Evolutionary conservation across 495 filamentous ascomycete genomes (phyloP).

Genomic region (Penicillium macrosclerotiorum): DNA sequence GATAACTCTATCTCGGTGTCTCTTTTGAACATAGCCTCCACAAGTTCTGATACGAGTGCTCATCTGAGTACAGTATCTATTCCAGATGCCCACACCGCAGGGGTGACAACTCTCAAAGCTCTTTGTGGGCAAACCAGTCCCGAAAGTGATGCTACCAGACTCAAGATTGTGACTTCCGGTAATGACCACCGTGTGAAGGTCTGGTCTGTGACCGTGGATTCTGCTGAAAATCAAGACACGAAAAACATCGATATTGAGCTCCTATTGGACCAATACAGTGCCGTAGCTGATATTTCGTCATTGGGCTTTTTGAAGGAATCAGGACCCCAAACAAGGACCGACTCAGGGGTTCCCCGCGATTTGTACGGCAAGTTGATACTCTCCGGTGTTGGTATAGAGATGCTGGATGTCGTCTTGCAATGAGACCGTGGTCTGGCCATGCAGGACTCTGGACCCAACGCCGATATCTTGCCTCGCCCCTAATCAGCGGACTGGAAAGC

Average conservation of each 20-base stretch:
- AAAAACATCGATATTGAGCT: slow-evolving; percentile 44
- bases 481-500: no score
- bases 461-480: no score
- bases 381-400: slow-evolving; percentile 57
- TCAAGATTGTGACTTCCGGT: slow-evolving; percentile 60
- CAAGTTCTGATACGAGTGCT: neutral
- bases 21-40: slow-evolving; percentile 29
- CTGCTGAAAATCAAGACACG: slow-evolving; percentile 21
- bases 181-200: slow-evolving; percentile 81
- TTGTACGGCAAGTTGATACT: slow-evolving; percentile 37
- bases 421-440: neutral
- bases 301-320: slow-evolving; percentile 34
- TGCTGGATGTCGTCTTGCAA: slow-evolving; percentile 25
- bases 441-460: no score
- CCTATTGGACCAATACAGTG: slow-evolving; percentile 52
- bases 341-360: neutral
- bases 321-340: neutral
- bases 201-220: slow-evolving; percentile 56
- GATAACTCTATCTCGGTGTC: slow-evolving; percentile 73
- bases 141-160: slow-evolving; percentile 2
- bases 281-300: slow-evolving; percentile 63
- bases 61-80: slow-evolving; percentile 53
- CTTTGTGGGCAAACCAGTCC: slow-evolving; percentile 21
- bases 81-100: slow-evolving; percentile 74
- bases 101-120: slow-evolving; percentile 64